Evolutionary conservation across 2,329 filamentous ascomycete species (phyloP), one percentile per base, ranked within the genome.

Genomic region (Trichoderma gracile): DNA sequence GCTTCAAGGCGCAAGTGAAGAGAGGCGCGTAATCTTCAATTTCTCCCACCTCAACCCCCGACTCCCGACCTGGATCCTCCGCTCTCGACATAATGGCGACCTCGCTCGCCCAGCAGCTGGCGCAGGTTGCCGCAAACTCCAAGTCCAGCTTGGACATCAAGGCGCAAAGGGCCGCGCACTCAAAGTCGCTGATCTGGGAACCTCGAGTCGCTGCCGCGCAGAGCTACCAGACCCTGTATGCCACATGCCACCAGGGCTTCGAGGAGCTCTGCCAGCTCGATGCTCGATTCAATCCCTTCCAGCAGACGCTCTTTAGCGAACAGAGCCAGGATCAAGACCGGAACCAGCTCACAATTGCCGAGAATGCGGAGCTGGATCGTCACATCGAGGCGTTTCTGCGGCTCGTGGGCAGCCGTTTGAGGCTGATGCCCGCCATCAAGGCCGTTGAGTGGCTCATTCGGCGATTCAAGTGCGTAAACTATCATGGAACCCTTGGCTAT

Each of bases 111-210:
- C 88, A 92, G 81, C 96, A 99, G 85, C 83, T 99, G 81, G 92
- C 93, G 82, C 88, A 92, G 75, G 93, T 99, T 75, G 92, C 93
- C 71, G 89, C 90, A 69, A 91, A 91, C 73, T 96, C 92, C 72
- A 96, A 93, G 71, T 89, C 93, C 75, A 90, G 94, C 70, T 86
- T 98, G 73, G 92, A 98, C 75, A 84, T 97, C 71, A 97, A 96
- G 79, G 92, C 93, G 72, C 93, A 97, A 80, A 94, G 93, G 78
- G 87, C 90, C 67, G 88, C 92, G 68, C 95, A 99, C 79, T 92
- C 92, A 69, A 94, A 97, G 78, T 99, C 95, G 60, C 81, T 99
- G 67, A 91, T 99, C 66, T 99, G 96, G 80, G 93, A 97, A 71
- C 85, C 91, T 66, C 87, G 88, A 73, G 84, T 94, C 70, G 95